Evolutionary conservation across 1,284 basidiomycete species (phyloP).

Genomic region (Melanopsichium pennsylvanicum): DNA sequence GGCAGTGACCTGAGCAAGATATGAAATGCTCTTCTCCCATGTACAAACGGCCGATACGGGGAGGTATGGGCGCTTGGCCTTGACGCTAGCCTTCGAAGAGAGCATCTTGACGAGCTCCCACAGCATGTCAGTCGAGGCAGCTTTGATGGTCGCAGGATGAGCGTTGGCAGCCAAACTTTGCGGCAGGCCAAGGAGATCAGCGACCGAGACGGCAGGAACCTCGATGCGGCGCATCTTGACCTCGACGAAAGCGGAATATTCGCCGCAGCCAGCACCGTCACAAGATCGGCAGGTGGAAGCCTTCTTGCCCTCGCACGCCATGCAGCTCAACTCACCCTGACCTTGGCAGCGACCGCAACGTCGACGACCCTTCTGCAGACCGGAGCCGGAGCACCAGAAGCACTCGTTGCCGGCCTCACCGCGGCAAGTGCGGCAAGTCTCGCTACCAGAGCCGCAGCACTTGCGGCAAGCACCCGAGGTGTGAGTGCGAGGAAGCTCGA

Average conservation of each 20-base stretch:
- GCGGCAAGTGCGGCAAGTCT: slow-evolving; percentile 42
- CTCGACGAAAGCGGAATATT: slow-evolving; percentile 46
- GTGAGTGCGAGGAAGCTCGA: slow-evolving; percentile 43
- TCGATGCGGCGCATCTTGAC: slow-evolving; percentile 52
- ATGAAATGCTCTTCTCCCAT: slow-evolving; percentile 43
- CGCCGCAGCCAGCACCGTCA: slow-evolving; percentile 41
- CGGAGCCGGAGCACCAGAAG: slow-evolving; percentile 54
- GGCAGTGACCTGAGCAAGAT: slow-evolving; percentile 40
- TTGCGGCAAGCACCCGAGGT: slow-evolving; percentile 34
- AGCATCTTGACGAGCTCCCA: slow-evolving; percentile 48
- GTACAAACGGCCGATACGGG: slow-evolving; percentile 50
- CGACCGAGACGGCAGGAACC: slow-evolving; percentile 49
- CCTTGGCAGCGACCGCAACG: slow-evolving; percentile 50
- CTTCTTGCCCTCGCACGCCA: slow-evolving; percentile 43
- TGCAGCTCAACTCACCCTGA: slow-evolving; percentile 41
- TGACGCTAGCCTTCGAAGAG: slow-evolving; percentile 31
- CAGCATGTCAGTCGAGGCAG: slow-evolving; percentile 44
- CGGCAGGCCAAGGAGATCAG: slow-evolving; percentile 29
- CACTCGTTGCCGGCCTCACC: slow-evolving; percentile 50
- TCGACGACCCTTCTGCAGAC: slow-evolving; percentile 46
- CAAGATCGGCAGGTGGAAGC: slow-evolving; percentile 40
- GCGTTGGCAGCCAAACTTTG: slow-evolving; percentile 14
- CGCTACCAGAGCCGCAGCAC: slow-evolving; percentile 41
- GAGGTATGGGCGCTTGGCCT: slow-evolving; percentile 41
- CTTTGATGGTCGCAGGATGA: slow-evolving; percentile 24